Base-by-base conservation (phyloP, 768 basidiomycete species). In the Russula olivacea region DNA sequence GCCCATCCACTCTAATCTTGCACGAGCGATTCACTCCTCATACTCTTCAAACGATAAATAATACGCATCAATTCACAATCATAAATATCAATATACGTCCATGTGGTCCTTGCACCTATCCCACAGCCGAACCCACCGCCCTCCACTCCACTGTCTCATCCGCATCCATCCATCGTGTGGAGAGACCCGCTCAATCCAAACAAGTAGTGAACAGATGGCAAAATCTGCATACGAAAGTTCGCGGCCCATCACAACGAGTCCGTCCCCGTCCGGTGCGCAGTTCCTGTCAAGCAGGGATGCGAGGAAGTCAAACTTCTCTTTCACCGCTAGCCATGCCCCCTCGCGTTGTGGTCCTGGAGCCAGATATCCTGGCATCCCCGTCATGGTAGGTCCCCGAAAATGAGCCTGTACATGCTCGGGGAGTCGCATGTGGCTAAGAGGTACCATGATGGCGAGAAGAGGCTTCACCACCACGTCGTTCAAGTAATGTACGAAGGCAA, bases 151-250 rank as follows among this genome's bases (percentile, higher is more conserved):
- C 30, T 80, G 78, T 55, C 82, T 74, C n/a, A 90, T 79, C 58
- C 83, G 75, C 25, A 78, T 75, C 88, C 88, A 91, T 15, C 85
- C 86, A 65, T 89, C 86, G 60, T 86, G 83, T n/a, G 85, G 80
- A 4, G 86, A 81, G 70, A 89, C 82, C 53, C 81, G 77, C 70
- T 89, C 83, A 47, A 89, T 84, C 87, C 87, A 91, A 51, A 89
- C 80, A 47, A 90, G 73, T 19, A 87, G 80, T 0, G 88, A 82
- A 66, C 86, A 88, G 23, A 91, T 73, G 5, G 86, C 83, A 69
- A 90, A 89, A 67, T 90, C 88, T 2, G 86, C 86, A 66, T 89
- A 88, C 11, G 81, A 83, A 55, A 89, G 77, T 21, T 87, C 83
- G 40, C 78, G 75, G 4, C 88, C 88, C 79, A 83, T 84, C 17